Percentiles rank a stretch among this genome's conserved stretches.
Conservation (phyloP, 1,139 yeast genomes). For the Wickerhamomyces sp. region DNA sequence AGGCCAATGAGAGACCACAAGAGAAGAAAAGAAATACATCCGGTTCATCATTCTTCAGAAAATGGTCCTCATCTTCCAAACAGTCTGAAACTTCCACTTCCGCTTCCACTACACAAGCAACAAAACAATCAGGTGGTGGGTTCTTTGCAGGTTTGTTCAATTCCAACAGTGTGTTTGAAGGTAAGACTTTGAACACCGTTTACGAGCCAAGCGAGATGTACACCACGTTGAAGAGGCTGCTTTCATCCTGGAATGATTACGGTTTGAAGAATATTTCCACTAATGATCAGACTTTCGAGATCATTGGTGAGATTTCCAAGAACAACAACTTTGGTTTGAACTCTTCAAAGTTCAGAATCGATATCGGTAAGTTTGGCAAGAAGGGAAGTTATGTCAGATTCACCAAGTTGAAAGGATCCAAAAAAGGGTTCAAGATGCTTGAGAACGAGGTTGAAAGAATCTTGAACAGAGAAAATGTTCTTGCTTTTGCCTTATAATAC, state of each 20-base stretch:
- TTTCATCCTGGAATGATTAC: conserved; percentile 65
- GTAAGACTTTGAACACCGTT: conserved; percentile 23
- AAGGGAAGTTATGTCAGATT: conserved; percentile 48
- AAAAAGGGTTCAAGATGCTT: conserved; percentile 56
- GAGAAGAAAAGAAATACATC: conserved; percentile 16
- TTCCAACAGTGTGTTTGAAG: conserved; percentile 4
- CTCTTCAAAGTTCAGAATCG: conserved; percentile 59
- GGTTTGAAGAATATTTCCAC: conserved; percentile 56
- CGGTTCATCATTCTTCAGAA: conserved; percentile 45
- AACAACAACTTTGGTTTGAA: conserved; percentile 58
- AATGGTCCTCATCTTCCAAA: conserved; percentile 42
- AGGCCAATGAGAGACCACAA: not conserved
- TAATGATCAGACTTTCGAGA: conserved; percentile 37
- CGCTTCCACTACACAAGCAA: too few relatives aligned
- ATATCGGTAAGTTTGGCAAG: conserved; percentile 33
- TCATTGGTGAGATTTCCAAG: conserved; percentile 58
- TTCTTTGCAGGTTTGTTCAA: conserved; percentile 17
- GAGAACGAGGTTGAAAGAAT: conserved; percentile 44
- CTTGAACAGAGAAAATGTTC: conserved; percentile 36
- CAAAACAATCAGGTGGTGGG: conserved; percentile 5
- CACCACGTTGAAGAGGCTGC: conserved; percentile 57
- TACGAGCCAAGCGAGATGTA: conserved; percentile 44
- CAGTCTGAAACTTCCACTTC: conserved; percentile 40
- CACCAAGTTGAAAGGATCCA: conserved; percentile 60
- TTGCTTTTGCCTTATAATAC: conserved; percentile 24